A percentile compares a stretch with the other conserved stretches of the same genome.
These are phyloP conservation scores for Sugiyamaella valdiviana DNA, from an alignment of 805 yeast species.

Conservation along the genomic window DNA sequence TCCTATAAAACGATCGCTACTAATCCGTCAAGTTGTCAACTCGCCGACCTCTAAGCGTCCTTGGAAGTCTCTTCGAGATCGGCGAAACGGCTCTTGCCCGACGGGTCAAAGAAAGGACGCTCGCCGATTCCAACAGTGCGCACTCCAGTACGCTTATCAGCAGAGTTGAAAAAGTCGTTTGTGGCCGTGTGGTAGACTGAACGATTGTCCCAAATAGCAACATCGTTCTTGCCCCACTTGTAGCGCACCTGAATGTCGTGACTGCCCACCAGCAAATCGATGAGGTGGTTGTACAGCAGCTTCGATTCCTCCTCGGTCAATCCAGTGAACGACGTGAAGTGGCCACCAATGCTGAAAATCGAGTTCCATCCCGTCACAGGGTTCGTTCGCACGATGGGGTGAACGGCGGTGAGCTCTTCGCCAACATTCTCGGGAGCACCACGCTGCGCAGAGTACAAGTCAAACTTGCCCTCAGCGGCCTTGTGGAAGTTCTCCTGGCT, in stretches of 20 bases:
- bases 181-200: slow-evolving; percentile 48
- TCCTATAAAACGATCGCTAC: too few species aligned
- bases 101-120: slow-evolving; percentile 10
- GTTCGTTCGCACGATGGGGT: slow-evolving; percentile 55
- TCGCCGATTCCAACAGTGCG: slow-evolving; percentile 15
- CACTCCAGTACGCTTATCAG: slow-evolving; percentile 7
- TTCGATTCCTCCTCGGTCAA: slow-evolving; percentile 68
- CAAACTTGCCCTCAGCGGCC: slow-evolving; percentile 30
- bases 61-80: slow-evolving; percentile 2
- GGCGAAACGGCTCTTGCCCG: slow-evolving; percentile 4
- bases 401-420: slow-evolving; percentile 38
- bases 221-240: slow-evolving; percentile 46
- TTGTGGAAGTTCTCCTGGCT: slow-evolving; percentile 37
- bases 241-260: slow-evolving; percentile 45
- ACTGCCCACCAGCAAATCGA: slow-evolving; percentile 29
- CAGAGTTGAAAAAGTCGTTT: slow-evolving; percentile 39
- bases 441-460: slow-evolving; percentile 46
- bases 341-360: slow-evolving; percentile 46
- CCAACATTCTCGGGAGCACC: slow-evolving; percentile 36
- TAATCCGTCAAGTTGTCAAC: too few species aligned
- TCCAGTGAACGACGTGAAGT: slow-evolving; percentile 60
- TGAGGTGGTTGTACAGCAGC: slow-evolving; percentile 50
- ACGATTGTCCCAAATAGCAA: slow-evolving; percentile 60
- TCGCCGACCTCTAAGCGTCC: too few species aligned
- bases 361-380: slow-evolving; percentile 62